phyloP scores from a whole-genome alignment of 352 stramenopile species.

The Phytophthora fragariaefolia region DNA sequence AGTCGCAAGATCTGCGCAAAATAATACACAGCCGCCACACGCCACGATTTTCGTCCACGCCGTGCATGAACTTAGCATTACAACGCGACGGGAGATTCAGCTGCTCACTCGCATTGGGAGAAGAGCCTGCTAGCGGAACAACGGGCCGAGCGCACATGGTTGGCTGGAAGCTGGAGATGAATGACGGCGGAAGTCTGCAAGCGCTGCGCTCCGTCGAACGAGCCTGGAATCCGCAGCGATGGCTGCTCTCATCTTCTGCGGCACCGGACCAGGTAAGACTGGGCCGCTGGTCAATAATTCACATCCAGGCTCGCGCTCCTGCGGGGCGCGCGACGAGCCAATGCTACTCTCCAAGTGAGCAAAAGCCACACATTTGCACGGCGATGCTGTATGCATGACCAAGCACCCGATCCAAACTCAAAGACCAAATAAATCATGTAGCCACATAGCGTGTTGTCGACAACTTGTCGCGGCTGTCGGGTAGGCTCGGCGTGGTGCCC shows the following conservation, averaged over 20 bases:
- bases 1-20: constrained; percentile 35
- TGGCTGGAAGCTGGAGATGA: constrained; percentile 31
- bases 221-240: constrained; percentile 41
- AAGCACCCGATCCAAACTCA: constrained; percentile 1
- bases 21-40: constrained; percentile 24
- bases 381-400: constrained; percentile 5
- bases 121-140: constrained; percentile 35
- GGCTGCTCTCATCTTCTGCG: constrained; percentile 48
- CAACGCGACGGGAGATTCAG: constrained; percentile 34
- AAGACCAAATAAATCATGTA: background rate
- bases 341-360: background rate
- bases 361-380: background rate
- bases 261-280: constrained; percentile 37
- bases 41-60: constrained; percentile 35
- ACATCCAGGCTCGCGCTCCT: constrained; percentile 41
- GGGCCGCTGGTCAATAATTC: constrained; percentile 41
- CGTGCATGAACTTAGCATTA: constrained; percentile 20
- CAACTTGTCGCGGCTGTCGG: background rate
- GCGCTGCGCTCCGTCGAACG: constrained; percentile 28
- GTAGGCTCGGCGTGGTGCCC: background rate
- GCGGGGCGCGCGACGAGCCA: constrained; percentile 41
- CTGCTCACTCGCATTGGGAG: constrained; percentile 3
- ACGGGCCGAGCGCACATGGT: constrained; percentile 19
- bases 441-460: constrained; percentile 3
- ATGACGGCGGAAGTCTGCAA: constrained; percentile 26